Percentiles rank a stretch among this genome's conserved stretches.
Evolutionary conservation across 352 stramenopile genomes (phyloP).

Genomic region (Globisporangium lucens): DNA sequence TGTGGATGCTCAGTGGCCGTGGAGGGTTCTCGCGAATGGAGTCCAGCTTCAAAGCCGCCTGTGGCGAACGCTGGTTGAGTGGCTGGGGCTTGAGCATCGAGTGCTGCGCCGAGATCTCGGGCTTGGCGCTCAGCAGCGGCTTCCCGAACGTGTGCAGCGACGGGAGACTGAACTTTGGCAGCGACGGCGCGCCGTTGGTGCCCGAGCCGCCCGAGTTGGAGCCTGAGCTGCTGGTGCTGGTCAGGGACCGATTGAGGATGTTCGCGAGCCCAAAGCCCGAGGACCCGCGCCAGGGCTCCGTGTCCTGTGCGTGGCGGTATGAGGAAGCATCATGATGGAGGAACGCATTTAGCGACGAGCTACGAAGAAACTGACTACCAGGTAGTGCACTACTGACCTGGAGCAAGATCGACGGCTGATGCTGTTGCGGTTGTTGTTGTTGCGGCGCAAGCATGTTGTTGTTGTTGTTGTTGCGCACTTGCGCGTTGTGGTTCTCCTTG

Average conservation of each 20-base stretch:
- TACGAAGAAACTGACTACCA: slow-evolving; percentile 3
- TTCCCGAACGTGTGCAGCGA: slow-evolving; percentile 76
- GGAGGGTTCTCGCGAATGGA: not conserved
- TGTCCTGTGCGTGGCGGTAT: slow-evolving; percentile 34
- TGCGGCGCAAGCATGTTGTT: slow-evolving; percentile 13
- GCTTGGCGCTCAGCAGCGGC: slow-evolving; percentile 47
- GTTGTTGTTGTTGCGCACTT: slow-evolving; percentile 9
- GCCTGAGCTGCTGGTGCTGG: not conserved
- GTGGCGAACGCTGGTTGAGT: not conserved
- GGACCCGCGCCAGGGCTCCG: slow-evolving; percentile 61
- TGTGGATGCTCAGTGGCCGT: slow-evolving; percentile 15
- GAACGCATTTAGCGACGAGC: slow-evolving; percentile 22
- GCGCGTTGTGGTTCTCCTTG: slow-evolving; percentile 27
- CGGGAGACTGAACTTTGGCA: slow-evolving; percentile 71
- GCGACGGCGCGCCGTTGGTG: slow-evolving; percentile 14
- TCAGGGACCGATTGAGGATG: slow-evolving; percentile 63
- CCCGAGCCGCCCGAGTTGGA: not conserved
- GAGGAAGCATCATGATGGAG: slow-evolving; percentile 15
- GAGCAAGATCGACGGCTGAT: slow-evolving; percentile 3
- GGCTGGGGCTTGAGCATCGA: slow-evolving; percentile 25
- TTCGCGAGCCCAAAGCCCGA: slow-evolving; percentile 77
- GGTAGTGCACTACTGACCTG: slow-evolving; percentile 15
- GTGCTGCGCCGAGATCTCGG: slow-evolving; percentile 33
- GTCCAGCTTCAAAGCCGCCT: not conserved
- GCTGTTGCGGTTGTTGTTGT: slow-evolving; percentile 11